phyloP scores from a whole-genome alignment of 148 eudicot genomes.

The Amaranthus cruentus region DNA sequence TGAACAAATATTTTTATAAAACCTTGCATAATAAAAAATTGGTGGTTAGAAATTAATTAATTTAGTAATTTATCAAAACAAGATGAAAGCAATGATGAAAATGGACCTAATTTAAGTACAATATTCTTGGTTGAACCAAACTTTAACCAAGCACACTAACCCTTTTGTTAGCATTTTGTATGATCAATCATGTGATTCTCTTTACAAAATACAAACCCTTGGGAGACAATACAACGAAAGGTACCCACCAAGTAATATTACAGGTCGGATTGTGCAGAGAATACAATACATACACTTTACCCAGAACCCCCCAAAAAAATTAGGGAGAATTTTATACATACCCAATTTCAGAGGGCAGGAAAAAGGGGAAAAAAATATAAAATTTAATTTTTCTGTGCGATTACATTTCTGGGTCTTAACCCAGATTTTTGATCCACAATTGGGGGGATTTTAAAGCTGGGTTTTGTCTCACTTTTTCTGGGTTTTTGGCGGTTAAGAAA shows the following conservation, averaged over 20 bases:
- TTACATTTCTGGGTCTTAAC: constrained; percentile 35
- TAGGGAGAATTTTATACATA: neutral
- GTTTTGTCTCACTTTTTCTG: constrained; percentile 14
- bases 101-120: no score
- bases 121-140: constrained; percentile 16
- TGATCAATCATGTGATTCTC: constrained; percentile 13
- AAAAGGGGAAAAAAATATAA: neutral
- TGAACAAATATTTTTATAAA: no score
- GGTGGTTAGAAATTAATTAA: neutral
- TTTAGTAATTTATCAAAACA: no score
- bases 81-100: no score
- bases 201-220: neutral
- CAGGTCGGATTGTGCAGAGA: constrained; percentile 23
- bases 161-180: constrained; percentile 18
- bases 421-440: constrained; percentile 31
- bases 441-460: constrained; percentile 12
- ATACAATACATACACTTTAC: constrained; percentile 15
- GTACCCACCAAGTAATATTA: constrained; percentile 40
- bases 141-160: constrained; percentile 25
- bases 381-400: constrained; percentile 18
- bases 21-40: neutral
- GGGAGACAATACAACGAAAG: constrained; percentile 28
- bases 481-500: no score
- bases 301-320: constrained; percentile 8
- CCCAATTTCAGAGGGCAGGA: constrained; percentile 11